phyloP scores from a whole-genome alignment of 129 eudicot genomes.

The Ambrosia artemisiifolia region DNA sequence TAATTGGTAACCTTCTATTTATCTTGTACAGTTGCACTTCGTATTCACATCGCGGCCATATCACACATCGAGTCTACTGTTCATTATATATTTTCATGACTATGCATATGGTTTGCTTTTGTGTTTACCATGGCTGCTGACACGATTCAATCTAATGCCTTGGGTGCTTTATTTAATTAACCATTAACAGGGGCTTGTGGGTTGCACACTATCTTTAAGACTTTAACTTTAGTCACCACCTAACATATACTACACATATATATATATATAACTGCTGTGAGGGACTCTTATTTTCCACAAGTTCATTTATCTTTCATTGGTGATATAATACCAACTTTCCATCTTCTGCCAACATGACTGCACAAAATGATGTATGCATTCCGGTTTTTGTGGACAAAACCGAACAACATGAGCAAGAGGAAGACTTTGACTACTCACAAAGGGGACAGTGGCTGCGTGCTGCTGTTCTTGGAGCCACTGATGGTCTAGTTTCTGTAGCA shows the following conservation, averaged over 20 bases:
- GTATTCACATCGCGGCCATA: too few species aligned
- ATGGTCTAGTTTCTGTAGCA: constrained; percentile 41
- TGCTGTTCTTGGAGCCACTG: constrained; percentile 49
- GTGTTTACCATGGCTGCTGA: too few species aligned
- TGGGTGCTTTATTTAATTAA: constrained; percentile 10
- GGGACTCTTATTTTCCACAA: constrained; percentile 2
- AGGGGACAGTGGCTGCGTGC: constrained; percentile 53
- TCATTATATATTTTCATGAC: too few species aligned
- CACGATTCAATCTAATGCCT: background rate
- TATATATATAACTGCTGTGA: background rate
- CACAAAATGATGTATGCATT: constrained; percentile 22
- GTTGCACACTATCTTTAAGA: constrained; percentile 22
- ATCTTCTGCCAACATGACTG: constrained; percentile 29
- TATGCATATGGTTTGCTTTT: too few species aligned
- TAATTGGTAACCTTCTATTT: too few species aligned
- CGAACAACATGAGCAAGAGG: constrained; percentile 4
- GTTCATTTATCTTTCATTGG: background rate
- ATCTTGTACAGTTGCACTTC: too few species aligned
- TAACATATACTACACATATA: background rate
- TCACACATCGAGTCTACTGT: too few species aligned
- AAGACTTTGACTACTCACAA: constrained; percentile 34
- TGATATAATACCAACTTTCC: background rate
- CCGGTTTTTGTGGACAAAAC: constrained; percentile 10
- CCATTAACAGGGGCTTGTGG: constrained; percentile 29
- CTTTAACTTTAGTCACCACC: constrained; percentile 29